phyloP scores from a whole-genome alignment of 495 filamentous ascomycete genomes.

The Lasiosphaeria ovina region DNA sequence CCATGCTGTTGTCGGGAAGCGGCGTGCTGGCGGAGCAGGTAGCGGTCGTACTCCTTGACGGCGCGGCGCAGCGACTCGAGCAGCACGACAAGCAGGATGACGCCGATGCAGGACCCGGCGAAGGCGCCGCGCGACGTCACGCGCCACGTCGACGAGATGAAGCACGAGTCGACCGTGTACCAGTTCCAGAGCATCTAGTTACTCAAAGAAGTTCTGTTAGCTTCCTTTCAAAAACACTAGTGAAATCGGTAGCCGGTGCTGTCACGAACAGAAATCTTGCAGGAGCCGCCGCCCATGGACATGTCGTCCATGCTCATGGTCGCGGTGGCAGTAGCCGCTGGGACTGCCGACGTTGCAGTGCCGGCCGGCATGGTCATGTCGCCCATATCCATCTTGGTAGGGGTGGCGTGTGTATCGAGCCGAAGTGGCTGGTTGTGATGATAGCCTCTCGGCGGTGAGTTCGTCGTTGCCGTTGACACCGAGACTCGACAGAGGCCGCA shows the following conservation, averaged over 20 bases:
- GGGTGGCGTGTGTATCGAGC: no score
- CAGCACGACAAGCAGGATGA: slow-evolving; percentile 58
- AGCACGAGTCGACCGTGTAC: slow-evolving; percentile 69
- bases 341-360: no score
- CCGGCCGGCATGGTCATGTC: no score
- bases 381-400: no score
- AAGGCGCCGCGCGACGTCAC: slow-evolving; percentile 61
- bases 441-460: no score
- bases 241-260: not conserved
- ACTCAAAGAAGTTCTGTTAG: not conserved
- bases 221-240: not conserved
- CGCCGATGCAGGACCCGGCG: slow-evolving; percentile 68
- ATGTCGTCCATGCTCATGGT: not conserved
- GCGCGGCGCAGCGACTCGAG: slow-evolving; percentile 64
- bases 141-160: slow-evolving; percentile 65
- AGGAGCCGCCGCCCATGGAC: not conserved
- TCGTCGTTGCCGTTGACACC: no score
- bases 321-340: slow-evolving; percentile 1
- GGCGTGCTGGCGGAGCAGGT: slow-evolving; percentile 47
- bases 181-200: slow-evolving; percentile 72
- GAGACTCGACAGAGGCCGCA: no score
- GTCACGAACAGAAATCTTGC: slow-evolving; percentile 10
- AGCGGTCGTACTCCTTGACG: slow-evolving; percentile 59
- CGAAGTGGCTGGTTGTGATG: no score
- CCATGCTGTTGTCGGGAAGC: not conserved